Evolutionary conservation across 139 green algal genomes (phyloP), one percentile per base, ranked within the genome.

Genomic region (Deuterostichococcus epilithicus): DNA sequence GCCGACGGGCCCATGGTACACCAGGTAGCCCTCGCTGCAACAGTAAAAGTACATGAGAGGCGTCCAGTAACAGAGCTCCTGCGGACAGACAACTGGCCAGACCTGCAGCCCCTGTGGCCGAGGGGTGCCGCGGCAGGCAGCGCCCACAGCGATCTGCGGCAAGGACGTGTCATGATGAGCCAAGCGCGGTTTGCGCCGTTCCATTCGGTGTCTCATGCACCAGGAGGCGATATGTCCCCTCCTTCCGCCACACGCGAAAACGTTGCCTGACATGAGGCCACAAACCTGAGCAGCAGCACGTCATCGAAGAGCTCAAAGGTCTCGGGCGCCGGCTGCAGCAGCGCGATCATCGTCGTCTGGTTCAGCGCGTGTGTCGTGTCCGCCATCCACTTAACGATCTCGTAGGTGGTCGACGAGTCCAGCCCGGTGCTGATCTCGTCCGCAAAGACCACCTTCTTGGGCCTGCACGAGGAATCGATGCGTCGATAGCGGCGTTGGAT

Each of bases 351-450:
- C 66, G 59, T 83, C 35, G 78, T 83, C 42, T 77, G 70, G 58
- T 71, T 59, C 15, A 77, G 59, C 5, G 37, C 33, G 30, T 74
- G 69, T 23, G 38, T 58, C n/a, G 33, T 72, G 33, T 76, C 80
- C 13, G 28, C 32, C 36, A 84, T 58, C 28, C 33, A 74, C 34
- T 76, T 74, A 37, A 79, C 67, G 35, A 87, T 81, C 59, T 83
- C 39, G 65, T 81, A 91, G 18, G 87, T 92, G 30, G 87, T 87
- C 32, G 75, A 74, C 38, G 74, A 78, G 78, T 91, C 86, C 34
- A 92, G 78, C 3, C 88, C 88, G 0, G 86, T 92, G 32, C 75
- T 85, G 44, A 91, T 91, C 63, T 91, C 87, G 63, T 92, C 87
- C 42, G 83, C 76, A 58, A 91, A 88, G 32, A 91, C 33, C 1